A percentile compares a stretch with the other conserved stretches of the same genome.
phyloP scores from a whole-genome alignment of 306 rosid genomes.

The Nissolia schottii region DNA sequence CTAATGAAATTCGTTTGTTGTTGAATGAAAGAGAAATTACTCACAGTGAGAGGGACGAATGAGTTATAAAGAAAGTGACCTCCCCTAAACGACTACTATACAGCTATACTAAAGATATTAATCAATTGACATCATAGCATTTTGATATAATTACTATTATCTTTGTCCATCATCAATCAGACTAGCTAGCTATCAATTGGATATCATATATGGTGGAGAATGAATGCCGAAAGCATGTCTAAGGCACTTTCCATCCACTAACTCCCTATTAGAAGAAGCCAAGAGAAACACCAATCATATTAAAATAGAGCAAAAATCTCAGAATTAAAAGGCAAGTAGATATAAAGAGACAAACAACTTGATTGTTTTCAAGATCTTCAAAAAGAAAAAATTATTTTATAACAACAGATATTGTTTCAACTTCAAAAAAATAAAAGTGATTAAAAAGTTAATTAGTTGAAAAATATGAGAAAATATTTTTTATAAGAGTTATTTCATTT shows the following conservation, averaged over 20 bases:
- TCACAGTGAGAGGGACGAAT: neutral
- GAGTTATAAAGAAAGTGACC: constrained; percentile 24
- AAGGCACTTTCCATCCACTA: constrained; percentile 27
- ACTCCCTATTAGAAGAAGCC: constrained; percentile 8
- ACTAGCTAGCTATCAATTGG: constrained; percentile 31
- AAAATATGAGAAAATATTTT: too few relatives aligned
- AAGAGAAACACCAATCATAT: constrained; percentile 21
- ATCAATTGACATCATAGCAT: neutral
- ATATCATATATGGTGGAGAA: constrained; percentile 25
- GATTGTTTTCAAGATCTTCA: constrained; percentile 7
- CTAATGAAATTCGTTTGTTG: neutral
- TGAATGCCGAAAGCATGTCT: constrained; percentile 21
- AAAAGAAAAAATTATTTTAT: neutral
- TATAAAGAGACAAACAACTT: constrained; percentile 13
- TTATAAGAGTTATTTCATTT: too few relatives aligned
- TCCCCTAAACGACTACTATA: neutral
- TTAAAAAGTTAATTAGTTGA: too few relatives aligned
- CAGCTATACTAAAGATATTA: neutral
- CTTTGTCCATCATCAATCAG: constrained; percentile 17
- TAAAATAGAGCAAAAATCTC: neutral
- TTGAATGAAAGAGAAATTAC: neutral
- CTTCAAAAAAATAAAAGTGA: too few relatives aligned
- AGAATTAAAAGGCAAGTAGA: neutral
- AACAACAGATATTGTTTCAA: neutral
- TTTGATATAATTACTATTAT: neutral